Evolutionary conservation across 1,139 yeast genomes (phyloP), one percentile per base, ranked within the genome.

Genomic region (Blastobotrys proliferans): DNA sequence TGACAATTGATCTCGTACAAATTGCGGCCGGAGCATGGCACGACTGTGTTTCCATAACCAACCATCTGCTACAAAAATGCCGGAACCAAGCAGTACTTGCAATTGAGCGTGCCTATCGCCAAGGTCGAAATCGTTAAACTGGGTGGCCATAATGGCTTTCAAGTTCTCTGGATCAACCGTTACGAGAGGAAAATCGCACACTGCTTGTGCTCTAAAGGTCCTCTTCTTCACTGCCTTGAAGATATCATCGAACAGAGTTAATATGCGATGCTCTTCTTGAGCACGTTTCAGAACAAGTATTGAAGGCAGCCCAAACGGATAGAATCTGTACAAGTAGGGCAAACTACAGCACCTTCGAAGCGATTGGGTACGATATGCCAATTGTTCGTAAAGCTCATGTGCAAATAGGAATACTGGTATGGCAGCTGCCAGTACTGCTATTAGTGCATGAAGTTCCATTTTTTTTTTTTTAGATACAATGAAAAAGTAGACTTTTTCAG

Each of bases 1-100:
- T 19, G 74, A 69, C 39, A 77, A 68, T 56, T 76, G 78, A 48
- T 74, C 79, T 48, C 78, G 63, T 25, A 74, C 67, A 59, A 77
- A 77, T 56, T 75, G 80, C 2, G 82, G 81, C 44, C 81, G 66
- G 50, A 77, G 68, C 76, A 77, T 64, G 3, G 78, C 72, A 36
- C 82, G 62, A 16, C 79, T 71, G 53, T 75, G 78, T 49, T 73
- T 69, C 82, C 82, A 77, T 2, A 74, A 75, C 35, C 60, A 64
- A 11, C 76, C 76, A 50, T 74, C 79, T 31, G 74, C 64, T 2
- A 80, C 74, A 60, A 77, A 77, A 42, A 77, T 74, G 3, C 81
- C 81, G 47, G 74, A 72, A 6, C 81, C 81, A 30, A 77, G 62
- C 24, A 74, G 57, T 1, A 76, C 76, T 32, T 47, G 47, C 51